Conservation (phyloP, 2,329 filamentous ascomycete genomes). For the Parascedosporium putredinis region DNA sequence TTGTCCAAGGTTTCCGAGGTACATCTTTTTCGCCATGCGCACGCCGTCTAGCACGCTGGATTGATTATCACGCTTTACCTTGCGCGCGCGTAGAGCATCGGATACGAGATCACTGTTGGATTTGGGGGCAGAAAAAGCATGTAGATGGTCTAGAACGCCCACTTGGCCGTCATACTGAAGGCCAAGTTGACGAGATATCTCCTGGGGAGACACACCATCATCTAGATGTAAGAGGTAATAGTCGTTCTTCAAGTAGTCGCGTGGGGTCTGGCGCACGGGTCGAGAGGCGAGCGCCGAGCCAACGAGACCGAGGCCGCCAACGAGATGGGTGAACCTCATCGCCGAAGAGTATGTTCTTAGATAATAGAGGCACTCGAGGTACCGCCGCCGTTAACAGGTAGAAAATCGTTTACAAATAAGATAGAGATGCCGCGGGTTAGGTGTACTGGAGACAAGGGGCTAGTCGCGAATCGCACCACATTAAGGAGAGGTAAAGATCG, state of each 20-base stretch:
- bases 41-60: constrained; percentile 61
- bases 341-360: too few species aligned
- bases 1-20: constrained; percentile 40
- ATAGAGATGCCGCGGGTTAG: too few species aligned
- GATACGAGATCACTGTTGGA: constrained; percentile 46
- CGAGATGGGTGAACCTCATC: constrained; percentile 42
- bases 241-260: constrained; percentile 66
- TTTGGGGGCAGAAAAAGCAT: constrained; percentile 71
- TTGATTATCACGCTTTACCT: constrained; percentile 19
- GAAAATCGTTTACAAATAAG: too few species aligned
- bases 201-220: constrained; percentile 49
- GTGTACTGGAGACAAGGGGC: too few species aligned
- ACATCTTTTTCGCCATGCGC: constrained; percentile 67
- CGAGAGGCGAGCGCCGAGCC: constrained; percentile 37
- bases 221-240: constrained; percentile 89
- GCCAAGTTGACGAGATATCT: constrained; percentile 63
- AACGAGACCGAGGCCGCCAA: constrained; percentile 44
- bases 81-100: constrained; percentile 8
- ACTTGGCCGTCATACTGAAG: constrained; percentile 73
- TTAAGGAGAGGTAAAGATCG: too few species aligned
- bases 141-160: constrained; percentile 67
- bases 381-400: too few species aligned
- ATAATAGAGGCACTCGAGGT: too few species aligned
- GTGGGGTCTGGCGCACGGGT: constrained; percentile 33
- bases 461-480: too few species aligned